Base-by-base conservation (phyloP, 148 eudicot genomes). In the Limonium bicolor region DNA sequence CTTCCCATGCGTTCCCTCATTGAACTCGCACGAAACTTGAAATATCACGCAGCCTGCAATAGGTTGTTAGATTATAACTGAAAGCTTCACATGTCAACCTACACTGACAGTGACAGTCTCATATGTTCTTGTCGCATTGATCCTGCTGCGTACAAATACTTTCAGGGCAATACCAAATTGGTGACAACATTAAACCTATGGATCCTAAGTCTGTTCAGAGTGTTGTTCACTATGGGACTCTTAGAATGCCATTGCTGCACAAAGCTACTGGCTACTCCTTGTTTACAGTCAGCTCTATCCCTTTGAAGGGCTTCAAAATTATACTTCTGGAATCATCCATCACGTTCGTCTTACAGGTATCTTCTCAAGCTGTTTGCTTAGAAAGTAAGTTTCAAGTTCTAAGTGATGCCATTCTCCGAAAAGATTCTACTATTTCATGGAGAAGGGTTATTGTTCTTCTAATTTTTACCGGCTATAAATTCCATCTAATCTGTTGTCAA, bases 281-380 rank as follows among this genome's bases (percentile, higher is more conserved):
- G 61, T 80, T 15, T 90, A 90, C 56, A 77, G 50, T 53, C 97
- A 90, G 58, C 84, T 80, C 12, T 84, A 90, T 50, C 95, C 97
- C 35, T 90, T 70, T 33, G 73, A 80, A 71, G 93, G 95, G 33
- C 87, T 90, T 36, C 77, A 68, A 69, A 90, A 90, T 35, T 90
- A 90, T 61, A 90, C 97, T 35, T 90, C 95, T 27, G 97, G 97
- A 20, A 84, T 90, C n/a, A 84, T 90, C 28, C 97, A 90, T 56
- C 97, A 90, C 27, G 97, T 80, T 21, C 87, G 71, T 36, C 82
- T 90, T 51, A 73, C 80, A 50, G 97, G 97, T 80, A 73, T 39
- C 8, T 3, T 3, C 25, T 2, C 37, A 7, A 36, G 24, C 3
- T 3, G 18, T 11, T 2, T 7, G 6, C 13, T 30, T 28, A 7